Base-by-base conservation (phyloP, 148 eudicot species). In the Mesembryanthemum crystallinum region DNA sequence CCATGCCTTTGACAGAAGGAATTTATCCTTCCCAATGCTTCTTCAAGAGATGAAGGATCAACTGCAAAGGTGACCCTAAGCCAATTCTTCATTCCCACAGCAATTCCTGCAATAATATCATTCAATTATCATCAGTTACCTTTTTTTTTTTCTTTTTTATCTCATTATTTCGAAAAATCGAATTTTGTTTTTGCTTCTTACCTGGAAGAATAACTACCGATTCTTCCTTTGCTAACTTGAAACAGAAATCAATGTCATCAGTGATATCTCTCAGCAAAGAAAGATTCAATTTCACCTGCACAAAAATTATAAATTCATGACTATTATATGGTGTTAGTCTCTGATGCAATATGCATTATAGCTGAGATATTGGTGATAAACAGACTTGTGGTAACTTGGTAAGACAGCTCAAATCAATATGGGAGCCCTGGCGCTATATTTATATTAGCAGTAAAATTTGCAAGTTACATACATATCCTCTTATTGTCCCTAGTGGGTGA, bases 71-170 rank as follows among this genome's bases (percentile, higher is more conserved):
- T 93, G 37, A 93, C 71, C 20, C 98, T 82, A 47, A 93, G 78
- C 97, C 98, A 93, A 66, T 89, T 83, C 67, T 91, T 85, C 83
- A 93, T 77, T 51, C 97, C 94, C n/a, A 91, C 92, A 0, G 94
- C 85, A 51, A 85, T 29, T 61, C 98, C 98, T 93, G 85, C 76
- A 76, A 49, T 32, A 60, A 43, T 35, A 28, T 3, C 17, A 3
- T 15, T 25, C 58, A 39, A 1, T 45, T 12, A 8, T 7, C 11
- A 13, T 45, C 49, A 45, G 2, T 13, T 8, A 2, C 11, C 9
- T 13, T 1, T 13, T 45, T 45, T 45, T 8, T 6, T 8, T 12
- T 45, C 49, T 1, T 13, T 45, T 45, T 45, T 8, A 45, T 8
- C 49, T 45, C 49, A 45, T 45, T 45, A 45, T 45, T 45, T 13